Evolutionary conservation across 2,329 filamentous ascomycete species (phyloP), one percentile per base, ranked within the genome.

Genomic region (Dothiorella sarmentorum): DNA sequence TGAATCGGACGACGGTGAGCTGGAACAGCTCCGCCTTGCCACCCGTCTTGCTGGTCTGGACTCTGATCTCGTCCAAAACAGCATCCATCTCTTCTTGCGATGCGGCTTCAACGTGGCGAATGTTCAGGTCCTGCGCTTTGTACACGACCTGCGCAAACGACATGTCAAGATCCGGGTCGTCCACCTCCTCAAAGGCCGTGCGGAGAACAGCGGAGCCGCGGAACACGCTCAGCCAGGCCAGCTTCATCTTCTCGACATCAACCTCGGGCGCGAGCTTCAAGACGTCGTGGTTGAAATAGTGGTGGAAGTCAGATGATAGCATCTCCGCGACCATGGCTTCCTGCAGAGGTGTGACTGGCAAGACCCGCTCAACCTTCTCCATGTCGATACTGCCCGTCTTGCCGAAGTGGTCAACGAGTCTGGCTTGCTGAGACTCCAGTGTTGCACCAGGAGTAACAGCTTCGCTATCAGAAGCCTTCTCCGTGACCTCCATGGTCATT

Each of bases 281-380:
- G 2, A 93, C 73, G 65, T 96, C 89, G 59, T 94, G 86, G 62
- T 95, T 96, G 76, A 91, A 95, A 69, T 97, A 97, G 62, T 85
- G 82, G 10, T 79, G 75, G 64, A 88, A 93, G 3, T 83, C 78
- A 0, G 91, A 94, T 15, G 84, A 79, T 0, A 91, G 63, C 89
- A 96, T 96, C 61, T 90, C 88, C 0, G 86, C 85, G 2, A 95
- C 76, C 85, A 97, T 91, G 1, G 87, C 86, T 70, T 97, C 91
- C 73, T 97, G 92, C 4, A 96, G 78, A 6, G 91, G 86, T 0
- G 92, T 96, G 0, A 87, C 82, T 0, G 91, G 91, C 2, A 94
- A 73, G 2, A 93, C 73, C 3, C 78, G 70, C 52, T 89, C 83
- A 1, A 87, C 66, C 10, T 76, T 66, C 0, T 70, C 61, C 7